These are phyloP conservation scores for Fusarium concolor DNA, from an alignment of 2,329 filamentous ascomycete genomes.

Conservation along the genomic window DNA sequence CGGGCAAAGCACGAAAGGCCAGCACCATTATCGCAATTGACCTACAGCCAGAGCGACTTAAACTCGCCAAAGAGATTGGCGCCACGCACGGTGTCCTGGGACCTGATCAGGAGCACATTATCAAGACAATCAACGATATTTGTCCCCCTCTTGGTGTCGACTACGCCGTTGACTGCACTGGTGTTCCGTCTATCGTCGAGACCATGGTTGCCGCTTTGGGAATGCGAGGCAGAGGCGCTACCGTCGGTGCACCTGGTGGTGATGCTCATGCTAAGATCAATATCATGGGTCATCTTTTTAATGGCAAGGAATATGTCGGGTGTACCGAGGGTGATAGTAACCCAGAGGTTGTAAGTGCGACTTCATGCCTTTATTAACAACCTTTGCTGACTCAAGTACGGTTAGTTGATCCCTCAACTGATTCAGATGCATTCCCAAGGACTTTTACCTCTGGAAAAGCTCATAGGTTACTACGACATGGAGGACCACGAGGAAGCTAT, in stretches of 20 bases:
- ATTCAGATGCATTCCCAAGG: constrained; percentile 9
- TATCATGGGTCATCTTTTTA: constrained; percentile 17
- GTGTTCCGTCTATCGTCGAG: constrained; percentile 19
- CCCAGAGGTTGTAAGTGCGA: constrained; percentile 1
- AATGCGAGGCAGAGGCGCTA: constrained; percentile 20
- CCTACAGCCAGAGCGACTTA: constrained; percentile 1
- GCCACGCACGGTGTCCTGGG: constrained; percentile 18
- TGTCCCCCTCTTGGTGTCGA: constrained; percentile 17
- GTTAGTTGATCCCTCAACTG: constrained; percentile 12
- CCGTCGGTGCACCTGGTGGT: constrained; percentile 19
- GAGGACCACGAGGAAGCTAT: constrained; percentile 2
- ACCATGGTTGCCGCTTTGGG: constrained; percentile 18
- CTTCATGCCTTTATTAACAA: accelerated
- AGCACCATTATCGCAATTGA: constrained; percentile 21
- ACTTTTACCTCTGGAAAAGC: background rate
- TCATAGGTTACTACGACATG: constrained; percentile 7
- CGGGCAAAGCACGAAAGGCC: constrained; percentile 3
- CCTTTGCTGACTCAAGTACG: background rate
- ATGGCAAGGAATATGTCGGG: constrained; percentile 30
- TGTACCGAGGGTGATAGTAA: constrained; percentile 26
- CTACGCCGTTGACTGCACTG: constrained; percentile 35
- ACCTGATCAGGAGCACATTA: background rate
- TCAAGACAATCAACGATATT: background rate
- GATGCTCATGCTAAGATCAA: constrained; percentile 6
- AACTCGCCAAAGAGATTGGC: constrained; percentile 20